These are phyloP conservation scores for Nicotiana sylvestris DNA, from an alignment of 257 asterid species.

Conservation along the genomic window DNA sequence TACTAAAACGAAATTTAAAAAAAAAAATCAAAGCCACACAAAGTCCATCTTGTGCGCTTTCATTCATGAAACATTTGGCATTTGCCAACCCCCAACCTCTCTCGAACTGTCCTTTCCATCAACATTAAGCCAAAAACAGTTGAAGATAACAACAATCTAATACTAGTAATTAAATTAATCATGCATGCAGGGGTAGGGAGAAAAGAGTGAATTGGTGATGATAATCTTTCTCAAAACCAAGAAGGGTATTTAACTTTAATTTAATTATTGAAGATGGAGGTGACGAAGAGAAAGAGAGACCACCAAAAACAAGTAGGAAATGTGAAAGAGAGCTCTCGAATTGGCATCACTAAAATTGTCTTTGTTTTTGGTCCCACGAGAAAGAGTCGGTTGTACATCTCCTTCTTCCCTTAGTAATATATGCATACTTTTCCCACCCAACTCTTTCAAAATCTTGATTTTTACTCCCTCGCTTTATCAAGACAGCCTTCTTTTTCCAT, in stretches of 20 bases:
- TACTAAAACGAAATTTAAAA: not conserved
- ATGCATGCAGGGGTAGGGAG: not conserved
- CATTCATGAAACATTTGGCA: not conserved
- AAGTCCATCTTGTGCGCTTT: not conserved
- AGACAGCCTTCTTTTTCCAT: not conserved
- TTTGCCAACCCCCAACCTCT: not conserved
- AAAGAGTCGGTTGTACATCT: not conserved
- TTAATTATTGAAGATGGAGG: conserved; percentile 24
- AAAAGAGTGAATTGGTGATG: conserved; percentile 9
- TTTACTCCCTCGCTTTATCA: not conserved
- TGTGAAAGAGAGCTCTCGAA: conserved; percentile 23
- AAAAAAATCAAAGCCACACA: not conserved
- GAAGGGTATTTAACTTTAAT: conserved; percentile 13
- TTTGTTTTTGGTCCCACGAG: conserved; percentile 28
- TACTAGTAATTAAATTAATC: not conserved
- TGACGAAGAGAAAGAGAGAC: conserved; percentile 23
- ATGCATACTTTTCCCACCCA: not conserved
- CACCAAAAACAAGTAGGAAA: conserved; percentile 23
- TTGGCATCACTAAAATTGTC: conserved; percentile 29
- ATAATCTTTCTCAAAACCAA: conserved; percentile 29
- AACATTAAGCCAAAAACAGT: not conserved
- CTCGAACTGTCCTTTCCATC: conserved; percentile 18
- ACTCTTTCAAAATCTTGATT: conserved; percentile 2
- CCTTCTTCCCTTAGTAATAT: not conserved
- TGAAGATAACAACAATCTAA: conserved; percentile 7